Percentiles rank a stretch among this genome's conserved stretches.
Conservation (phyloP, 1,284 basidiomycete species). For the Mycosarcoma mackinlayi region DNA sequence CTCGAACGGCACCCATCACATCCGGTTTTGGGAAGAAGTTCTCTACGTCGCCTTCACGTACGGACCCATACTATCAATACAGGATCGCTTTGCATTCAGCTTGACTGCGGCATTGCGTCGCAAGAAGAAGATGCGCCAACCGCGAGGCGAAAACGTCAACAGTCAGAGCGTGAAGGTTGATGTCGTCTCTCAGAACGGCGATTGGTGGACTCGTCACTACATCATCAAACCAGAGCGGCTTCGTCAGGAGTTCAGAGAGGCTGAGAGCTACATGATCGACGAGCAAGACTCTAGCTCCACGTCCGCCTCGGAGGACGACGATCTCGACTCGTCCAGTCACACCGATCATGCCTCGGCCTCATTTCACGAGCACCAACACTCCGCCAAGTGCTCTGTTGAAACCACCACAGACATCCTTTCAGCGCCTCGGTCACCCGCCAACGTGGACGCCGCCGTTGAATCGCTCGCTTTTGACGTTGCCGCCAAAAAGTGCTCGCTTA, state of each 20-base stretch:
- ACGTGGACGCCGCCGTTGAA: not conserved
- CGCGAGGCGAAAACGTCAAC: conserved; percentile 19
- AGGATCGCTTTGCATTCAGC: conserved; percentile 40
- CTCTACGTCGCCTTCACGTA: conserved; percentile 39
- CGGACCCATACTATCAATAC: conserved; percentile 41
- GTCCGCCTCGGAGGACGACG: conserved; percentile 18
- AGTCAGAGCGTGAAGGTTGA: conserved; percentile 51
- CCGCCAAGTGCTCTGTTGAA: conserved; percentile 2
- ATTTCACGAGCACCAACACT: conserved; percentile 24
- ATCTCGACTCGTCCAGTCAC: conserved; percentile 2
- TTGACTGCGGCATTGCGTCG: conserved; percentile 18
- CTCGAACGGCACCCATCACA: conserved; percentile 54
- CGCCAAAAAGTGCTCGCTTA: conserved; percentile 45
- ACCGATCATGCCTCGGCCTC: conserved; percentile 3
- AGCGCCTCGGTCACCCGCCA: not conserved
- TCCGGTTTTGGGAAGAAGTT: conserved; percentile 48
- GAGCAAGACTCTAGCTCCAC: conserved; percentile 20
- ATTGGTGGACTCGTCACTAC: conserved; percentile 49
- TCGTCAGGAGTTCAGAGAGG: conserved; percentile 55
- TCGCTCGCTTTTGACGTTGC: conserved; percentile 39
- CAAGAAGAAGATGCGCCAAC: conserved; percentile 27
- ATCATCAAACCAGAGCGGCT: conserved; percentile 44
- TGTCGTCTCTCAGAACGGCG: conserved; percentile 46
- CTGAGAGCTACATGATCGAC: conserved; percentile 53
- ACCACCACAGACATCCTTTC: not conserved